Base-by-base conservation (phyloP, 352 stramenopile genomes). In the Pythium aphanidermatum region DNA sequence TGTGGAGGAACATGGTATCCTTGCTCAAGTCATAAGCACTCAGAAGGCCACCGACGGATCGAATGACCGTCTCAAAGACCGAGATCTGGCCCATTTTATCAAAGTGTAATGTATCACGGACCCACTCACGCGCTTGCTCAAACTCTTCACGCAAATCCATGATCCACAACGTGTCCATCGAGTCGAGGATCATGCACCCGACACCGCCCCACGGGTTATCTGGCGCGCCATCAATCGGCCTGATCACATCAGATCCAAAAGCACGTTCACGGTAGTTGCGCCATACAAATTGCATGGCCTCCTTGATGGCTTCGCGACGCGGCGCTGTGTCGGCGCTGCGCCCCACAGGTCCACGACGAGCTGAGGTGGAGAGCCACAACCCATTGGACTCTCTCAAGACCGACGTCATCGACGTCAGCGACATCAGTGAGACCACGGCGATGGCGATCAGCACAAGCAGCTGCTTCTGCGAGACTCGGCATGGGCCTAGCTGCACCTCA, bases 61-160 rank as follows among this genome's bases (percentile, higher is more conserved):
- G 90, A 75, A 99, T 99, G 31, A 96, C 98, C 4, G 95, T 99
- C 77, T 99, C 97, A 73, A 99, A 99, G n/a, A 98, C 77, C 20
- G 87, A 98, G 4, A 99, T 74, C 19, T 76, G 59, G 25, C 75
- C 74, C 45, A 90, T 56, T n/a, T 86, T 63, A 6, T 68, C 74
- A 31, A 97, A 93, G 51, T 96, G 65, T 0, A 98, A 48, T 27
- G 80, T 51, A 17, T 72, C 60, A 1, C 57, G 63, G 27, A 98
- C 78, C 57, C 87, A 98, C 23, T 97, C 64, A 23, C 74, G 66
- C 1, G 88, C 92, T 31, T 95, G 69, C 14, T 78, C 55, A 55
- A 98, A 98, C 52, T 98, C 95, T 12, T 92, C 77, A 45, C 84
- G 62, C 7, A 83, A 28, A 4, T 74, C 93, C 95, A 99, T 98